These are phyloP conservation scores for Coemansia sp. DNA, from an alignment of 192 early-diverging fungal genomes.

Conservation along the genomic window DNA sequence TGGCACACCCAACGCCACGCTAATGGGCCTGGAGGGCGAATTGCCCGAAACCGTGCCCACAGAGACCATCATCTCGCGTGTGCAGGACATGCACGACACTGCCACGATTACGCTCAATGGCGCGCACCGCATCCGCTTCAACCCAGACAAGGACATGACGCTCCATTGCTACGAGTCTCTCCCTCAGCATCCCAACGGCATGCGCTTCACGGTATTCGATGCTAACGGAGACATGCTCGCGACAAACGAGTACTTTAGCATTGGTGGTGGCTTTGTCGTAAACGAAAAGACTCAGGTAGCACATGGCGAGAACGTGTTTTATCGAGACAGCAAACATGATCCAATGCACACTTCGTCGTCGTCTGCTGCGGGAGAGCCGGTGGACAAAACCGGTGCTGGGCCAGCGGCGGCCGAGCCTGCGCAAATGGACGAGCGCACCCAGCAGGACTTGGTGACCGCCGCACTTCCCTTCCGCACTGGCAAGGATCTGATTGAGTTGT, in stretches of 20 bases:
- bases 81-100: constrained; percentile 76
- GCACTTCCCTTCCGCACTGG: constrained; percentile 85
- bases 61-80: constrained; percentile 71
- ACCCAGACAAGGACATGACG: constrained; percentile 81
- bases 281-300: constrained; percentile 84
- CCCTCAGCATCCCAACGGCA: constrained; percentile 95
- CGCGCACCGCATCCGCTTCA: constrained; percentile 77
- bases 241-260: constrained; percentile 95
- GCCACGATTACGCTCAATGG: constrained; percentile 74
- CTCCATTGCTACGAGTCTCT: constrained; percentile 87
- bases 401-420: constrained; percentile 30
- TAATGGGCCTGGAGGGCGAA: constrained; percentile 93
- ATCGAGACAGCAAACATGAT: constrained; percentile 41
- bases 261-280: constrained; percentile 95
- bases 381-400: not conserved
- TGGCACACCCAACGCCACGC: constrained; percentile 90
- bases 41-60: constrained; percentile 84
- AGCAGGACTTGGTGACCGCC: constrained; percentile 75
- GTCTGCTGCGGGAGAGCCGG: constrained; percentile 11
- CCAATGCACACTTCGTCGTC: constrained; percentile 14
- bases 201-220: constrained; percentile 91
- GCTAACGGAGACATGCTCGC: constrained; percentile 80
- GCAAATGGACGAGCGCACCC: constrained; percentile 59
- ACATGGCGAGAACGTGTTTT: constrained; percentile 74
- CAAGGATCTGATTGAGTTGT: constrained; percentile 76